Conservation (phyloP, 441 rosid species). For the Aleurites moluccanus region DNA sequence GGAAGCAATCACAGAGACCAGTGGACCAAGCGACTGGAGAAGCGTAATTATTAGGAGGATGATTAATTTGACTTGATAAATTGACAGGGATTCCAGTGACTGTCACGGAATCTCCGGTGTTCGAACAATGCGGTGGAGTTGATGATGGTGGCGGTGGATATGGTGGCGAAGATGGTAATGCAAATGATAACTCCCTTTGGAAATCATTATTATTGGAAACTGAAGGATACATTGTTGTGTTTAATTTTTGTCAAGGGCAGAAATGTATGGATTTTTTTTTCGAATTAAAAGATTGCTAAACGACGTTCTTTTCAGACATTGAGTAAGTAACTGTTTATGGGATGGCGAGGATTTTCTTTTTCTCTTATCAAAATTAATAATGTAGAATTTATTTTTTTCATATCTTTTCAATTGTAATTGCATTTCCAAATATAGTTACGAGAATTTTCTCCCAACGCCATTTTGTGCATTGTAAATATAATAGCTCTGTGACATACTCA, state of each 20-base stretch:
- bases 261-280: neutral
- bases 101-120: neutral
- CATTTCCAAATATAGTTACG: too few species aligned
- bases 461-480: too few species aligned
- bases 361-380: neutral
- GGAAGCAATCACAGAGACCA: constrained; percentile 31
- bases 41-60: constrained; percentile 3
- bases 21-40: constrained; percentile 31
- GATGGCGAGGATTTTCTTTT: neutral
- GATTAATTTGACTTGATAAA: constrained; percentile 11
- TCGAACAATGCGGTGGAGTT: neutral
- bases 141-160: constrained; percentile 5
- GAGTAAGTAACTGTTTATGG: constrained; percentile 14
- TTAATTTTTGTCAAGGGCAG: neutral
- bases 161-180: constrained; percentile 30
- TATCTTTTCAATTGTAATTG: too few species aligned
- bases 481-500: too few species aligned
- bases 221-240: constrained; percentile 20
- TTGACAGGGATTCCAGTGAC: constrained; percentile 8
- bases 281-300: neutral
- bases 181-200: constrained; percentile 11
- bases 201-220: constrained; percentile 5
- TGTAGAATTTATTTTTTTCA: neutral
- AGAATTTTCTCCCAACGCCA: too few species aligned
- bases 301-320: constrained; percentile 18